Base-by-base conservation (phyloP, 495 filamentous ascomycete genomes). In the Coniosporium apollinis region DNA sequence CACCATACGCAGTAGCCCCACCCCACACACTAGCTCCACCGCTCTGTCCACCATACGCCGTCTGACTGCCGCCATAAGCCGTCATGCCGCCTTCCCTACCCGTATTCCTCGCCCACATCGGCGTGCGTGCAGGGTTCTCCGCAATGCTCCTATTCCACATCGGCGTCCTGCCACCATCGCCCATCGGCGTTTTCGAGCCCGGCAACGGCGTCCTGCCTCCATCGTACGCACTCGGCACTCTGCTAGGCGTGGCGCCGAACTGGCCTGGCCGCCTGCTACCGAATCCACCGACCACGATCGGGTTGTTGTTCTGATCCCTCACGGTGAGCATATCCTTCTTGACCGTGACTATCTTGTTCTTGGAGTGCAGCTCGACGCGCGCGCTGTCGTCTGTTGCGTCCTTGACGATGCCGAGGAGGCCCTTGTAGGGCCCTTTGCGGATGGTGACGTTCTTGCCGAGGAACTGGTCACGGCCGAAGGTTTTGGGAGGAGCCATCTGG, bases 341-440 rank as follows among this genome's bases (percentile, higher is more conserved):
- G 19, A 96, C 70, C 11, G 74, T 77, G 34, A 96, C 74, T 5
- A 76, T 71, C 64, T 92, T 94, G 58, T 71, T 77, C 57, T 86
- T 89, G 16, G 83, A 80, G 55, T 94, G 86, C 18, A 99, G 63
- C 56, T 96, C 91, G 22, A 99, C 79, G 15, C 84, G 76, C 19
- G 81, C 87, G 42, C 78, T 72, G 0, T 66, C 68, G 39, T 91
- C 84, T 0, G 79, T 86, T 0, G 91, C 73, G 50, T 96, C 84
- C 48, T 91, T 92, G 44, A 99, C 82, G 37, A 93, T 92, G 43
- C 91, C 91, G 31, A 99, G 65, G 10, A 94, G 62, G 33, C 87
- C 89, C 59, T 99, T 99, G 57, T 84, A 81, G 1, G 74, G 72
- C 7, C 91, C 91, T 47, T 71, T 79, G 30, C 74, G 63, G 40